Evolutionary conservation across 148 eudicot genomes (phyloP), one percentile per base, ranked within the genome.

Genomic region (Cornus controversa): DNA sequence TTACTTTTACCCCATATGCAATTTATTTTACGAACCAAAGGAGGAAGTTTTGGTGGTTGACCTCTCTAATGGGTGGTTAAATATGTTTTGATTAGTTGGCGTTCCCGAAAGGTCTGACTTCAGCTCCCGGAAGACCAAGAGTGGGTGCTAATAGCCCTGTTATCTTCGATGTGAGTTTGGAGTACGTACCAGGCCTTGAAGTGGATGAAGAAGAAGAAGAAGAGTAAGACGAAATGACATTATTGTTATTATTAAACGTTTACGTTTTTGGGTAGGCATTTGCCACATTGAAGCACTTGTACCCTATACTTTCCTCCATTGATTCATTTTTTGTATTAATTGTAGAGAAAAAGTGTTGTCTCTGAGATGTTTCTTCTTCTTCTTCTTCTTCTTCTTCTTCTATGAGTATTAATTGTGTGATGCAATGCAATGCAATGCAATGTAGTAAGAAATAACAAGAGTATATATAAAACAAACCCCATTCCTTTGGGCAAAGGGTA

Each of bases 121-220:
- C 99, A 63, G 99, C 99, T 29, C 99, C 99, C 8, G 99, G 99
- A 81, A 88, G 99, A 91, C 99, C 99, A 29, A 87, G 99, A 76
- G 99, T 96, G 77, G 93, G 95, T 74, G 83, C 99, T n/a, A 92
- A 71, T 69, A 96, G 99, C 69, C 98, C 98, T 4, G 98, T 96
- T 15, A 28, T 93, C 50, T 96, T 96, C 31, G 99, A 96, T 42
- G 99, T 96, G 75, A 96, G 95, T 77, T 88, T 96, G 89, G 91
- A 89, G 81, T 96, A 89, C 87, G 86, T 96, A 65, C 99, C 99
- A 20, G 99, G 99, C 31, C 91, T 96, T 63, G 99, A 93, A 66
- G 50, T 54, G 0, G 99, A 96, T 6, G n/a, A n/a, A n/a, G n/a
- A n/a, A n/a, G 98, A 93, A 76, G n/a, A n/a, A n/a, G n/a, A n/a